Conservation (phyloP, 768 basidiomycete genomes). For the Tephrocybe sp. region DNA sequence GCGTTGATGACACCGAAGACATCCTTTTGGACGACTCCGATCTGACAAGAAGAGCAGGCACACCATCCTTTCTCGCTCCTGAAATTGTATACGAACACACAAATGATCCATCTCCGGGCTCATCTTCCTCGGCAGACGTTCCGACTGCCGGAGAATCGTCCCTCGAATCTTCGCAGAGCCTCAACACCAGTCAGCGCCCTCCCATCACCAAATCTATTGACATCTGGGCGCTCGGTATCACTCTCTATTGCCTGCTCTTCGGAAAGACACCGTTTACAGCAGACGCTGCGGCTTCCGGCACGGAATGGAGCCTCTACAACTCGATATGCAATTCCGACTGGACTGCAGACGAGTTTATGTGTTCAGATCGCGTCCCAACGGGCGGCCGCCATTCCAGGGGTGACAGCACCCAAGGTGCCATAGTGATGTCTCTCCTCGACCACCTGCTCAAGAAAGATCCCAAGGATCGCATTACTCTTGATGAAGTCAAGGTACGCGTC, state of each 20-base stretch:
- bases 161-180: slow-evolving; percentile 21
- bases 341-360: slow-evolving; percentile 67
- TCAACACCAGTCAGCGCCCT: slow-evolving; percentile 29
- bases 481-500: slow-evolving; percentile 70
- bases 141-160: slow-evolving; percentile 22
- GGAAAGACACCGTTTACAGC: slow-evolving; percentile 75
- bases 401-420: slow-evolving; percentile 50
- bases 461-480: slow-evolving; percentile 69
- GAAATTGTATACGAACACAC: slow-evolving; percentile 82
- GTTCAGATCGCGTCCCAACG: slow-evolving; percentile 62
- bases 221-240: slow-evolving; percentile 97
- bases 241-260: slow-evolving; percentile 91
- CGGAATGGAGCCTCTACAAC: slow-evolving; percentile 76
- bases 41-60: slow-evolving; percentile 88
- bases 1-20: slow-evolving; percentile 49
- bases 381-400: slow-evolving; percentile 55
- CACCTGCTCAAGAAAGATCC: slow-evolving; percentile 82
- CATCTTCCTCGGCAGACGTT: slow-evolving; percentile 16
- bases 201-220: slow-evolving; percentile 92
- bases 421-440: slow-evolving; percentile 72
- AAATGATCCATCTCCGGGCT: slow-evolving; percentile 26
- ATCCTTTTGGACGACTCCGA: slow-evolving; percentile 83
- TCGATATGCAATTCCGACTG: slow-evolving; percentile 80
- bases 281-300: slow-evolving; percentile 24
- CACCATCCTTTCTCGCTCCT: slow-evolving; percentile 94